Evolutionary conservation across 805 yeast species (phyloP), one percentile per base, ranked within the genome.

Genomic region (Phaffomyces opuntiae): DNA sequence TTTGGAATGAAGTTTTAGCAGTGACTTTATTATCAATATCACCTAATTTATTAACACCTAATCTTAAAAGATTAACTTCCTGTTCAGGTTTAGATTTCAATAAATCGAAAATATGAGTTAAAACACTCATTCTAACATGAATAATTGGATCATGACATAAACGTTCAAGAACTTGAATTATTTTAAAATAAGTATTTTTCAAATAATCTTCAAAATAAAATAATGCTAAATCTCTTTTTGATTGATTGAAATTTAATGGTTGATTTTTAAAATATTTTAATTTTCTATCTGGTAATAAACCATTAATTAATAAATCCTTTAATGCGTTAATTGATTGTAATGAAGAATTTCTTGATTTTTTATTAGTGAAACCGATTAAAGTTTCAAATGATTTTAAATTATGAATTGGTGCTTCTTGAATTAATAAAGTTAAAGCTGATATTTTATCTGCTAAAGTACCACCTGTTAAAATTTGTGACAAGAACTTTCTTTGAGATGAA

Each of bases 361-460:
- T 89, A 55, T 81, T 83, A 65, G 96, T 87, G 68, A 83, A 86
- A 6, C 78, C 74, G 50, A 86, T 62, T 51, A 93, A 67, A 35
- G 83, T 83, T 53, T 87, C 96, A 47, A 93, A 70, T 0, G 96
- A 87, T 62, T 87, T 86, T 43, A 82, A 60, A 55, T 91, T 86
- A 61, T 93, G 98, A 45, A 89, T 62, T 7, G 99, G 99, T 3
- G 97, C 90, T 68, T 93, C 98, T 62, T 93, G 98, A 40, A 90
- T 78, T 61, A 93, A 72, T 61, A 93, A 77, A 1, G 99, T 91
- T 60, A 93, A 74, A 0, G 99, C 96, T 40, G 96, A 87, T 45
- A 93, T 86, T 68, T 93, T 89, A 82, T 93, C 99, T 56, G 81
- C 83, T 56, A 91, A 73, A 0, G 99, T 93, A 86, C 99, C 99